phyloP scores from a whole-genome alignment of 441 rosid species.

The Eutrema salsugineum region DNA sequence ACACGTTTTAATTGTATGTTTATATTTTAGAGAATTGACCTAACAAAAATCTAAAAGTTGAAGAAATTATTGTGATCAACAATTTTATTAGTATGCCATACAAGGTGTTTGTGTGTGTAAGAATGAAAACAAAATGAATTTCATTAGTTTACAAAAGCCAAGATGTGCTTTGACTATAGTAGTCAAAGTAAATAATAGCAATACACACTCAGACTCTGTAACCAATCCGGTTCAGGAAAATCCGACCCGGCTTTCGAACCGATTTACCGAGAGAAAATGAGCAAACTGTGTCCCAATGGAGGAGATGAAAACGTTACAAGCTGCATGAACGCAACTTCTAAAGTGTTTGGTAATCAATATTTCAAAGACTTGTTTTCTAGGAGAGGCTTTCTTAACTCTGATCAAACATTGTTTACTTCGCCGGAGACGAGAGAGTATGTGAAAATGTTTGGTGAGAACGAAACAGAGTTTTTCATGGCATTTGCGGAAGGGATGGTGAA shows the following conservation, averaged over 20 bases:
- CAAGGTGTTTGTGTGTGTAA: no score
- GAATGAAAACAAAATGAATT: no score
- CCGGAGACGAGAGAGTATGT: constrained; percentile 47
- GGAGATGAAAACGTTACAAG: constrained; percentile 68
- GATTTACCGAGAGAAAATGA: constrained; percentile 38
- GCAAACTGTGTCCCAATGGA: constrained; percentile 52
- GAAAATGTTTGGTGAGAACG: constrained; percentile 37
- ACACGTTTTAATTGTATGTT: no score
- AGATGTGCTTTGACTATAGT: no score
- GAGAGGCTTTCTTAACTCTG: constrained; percentile 79
- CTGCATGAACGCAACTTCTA: constrained; percentile 60
- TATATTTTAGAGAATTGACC: no score
- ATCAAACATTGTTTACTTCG: constrained; percentile 58
- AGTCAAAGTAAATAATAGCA: no score
- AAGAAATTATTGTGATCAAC: no score
- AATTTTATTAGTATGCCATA: no score
- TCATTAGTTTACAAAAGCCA: no score
- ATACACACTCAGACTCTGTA: constrained; percentile 46
- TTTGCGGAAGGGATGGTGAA: constrained; percentile 75
- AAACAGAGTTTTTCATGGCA: constrained; percentile 50
- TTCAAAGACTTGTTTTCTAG: constrained; percentile 67
- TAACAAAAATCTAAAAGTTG: no score
- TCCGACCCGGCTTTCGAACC: constrained; percentile 67
- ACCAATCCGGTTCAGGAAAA: constrained; percentile 66
- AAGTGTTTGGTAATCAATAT: constrained; percentile 56